Evolutionary conservation across 805 yeast genomes (phyloP).

Genomic region (Metschnikowia chrysomelidarum): DNA sequence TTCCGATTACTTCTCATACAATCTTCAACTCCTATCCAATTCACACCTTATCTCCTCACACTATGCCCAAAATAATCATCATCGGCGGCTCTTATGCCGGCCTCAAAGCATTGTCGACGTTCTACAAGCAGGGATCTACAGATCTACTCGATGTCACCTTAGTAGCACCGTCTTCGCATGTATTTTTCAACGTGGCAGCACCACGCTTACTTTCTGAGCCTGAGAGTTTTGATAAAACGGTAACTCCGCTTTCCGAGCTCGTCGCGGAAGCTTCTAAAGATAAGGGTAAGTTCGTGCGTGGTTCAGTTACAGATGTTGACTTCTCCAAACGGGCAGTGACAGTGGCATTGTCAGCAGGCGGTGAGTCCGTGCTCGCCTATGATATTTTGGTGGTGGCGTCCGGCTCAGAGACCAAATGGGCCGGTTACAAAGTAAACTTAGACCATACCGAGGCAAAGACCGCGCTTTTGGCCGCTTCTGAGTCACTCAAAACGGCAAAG

Average conservation of each 20-base stretch:
- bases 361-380: constrained; percentile 16
- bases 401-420: constrained; percentile 24
- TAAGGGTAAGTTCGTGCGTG: constrained; percentile 22
- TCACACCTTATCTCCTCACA: no score
- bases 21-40: no score
- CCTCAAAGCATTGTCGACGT: constrained; percentile 22
- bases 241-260: constrained; percentile 18
- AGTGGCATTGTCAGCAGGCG: constrained; percentile 9
- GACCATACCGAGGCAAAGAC: constrained; percentile 14
- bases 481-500: constrained; percentile 20
- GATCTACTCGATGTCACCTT: constrained; percentile 19
- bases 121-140: constrained; percentile 8
- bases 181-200: constrained; percentile 24
- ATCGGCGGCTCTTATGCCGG: constrained; percentile 38
- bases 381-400: constrained; percentile 35
- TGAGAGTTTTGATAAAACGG: constrained; percentile 14
- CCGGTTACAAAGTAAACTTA: constrained; percentile 26
- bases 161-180: constrained; percentile 23
- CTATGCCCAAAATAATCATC: constrained; percentile 24
- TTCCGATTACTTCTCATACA: no score
- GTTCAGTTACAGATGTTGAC: constrained; percentile 24
- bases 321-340: constrained; percentile 21
- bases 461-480: constrained; percentile 16
- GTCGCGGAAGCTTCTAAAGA: constrained; percentile 19
- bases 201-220: constrained; percentile 34